Percentiles rank a stretch among this genome's conserved stretches.
These are phyloP conservation scores for Linderniella brevidens DNA, from an alignment of 257 asterid species.

Conservation along the genomic window DNA sequence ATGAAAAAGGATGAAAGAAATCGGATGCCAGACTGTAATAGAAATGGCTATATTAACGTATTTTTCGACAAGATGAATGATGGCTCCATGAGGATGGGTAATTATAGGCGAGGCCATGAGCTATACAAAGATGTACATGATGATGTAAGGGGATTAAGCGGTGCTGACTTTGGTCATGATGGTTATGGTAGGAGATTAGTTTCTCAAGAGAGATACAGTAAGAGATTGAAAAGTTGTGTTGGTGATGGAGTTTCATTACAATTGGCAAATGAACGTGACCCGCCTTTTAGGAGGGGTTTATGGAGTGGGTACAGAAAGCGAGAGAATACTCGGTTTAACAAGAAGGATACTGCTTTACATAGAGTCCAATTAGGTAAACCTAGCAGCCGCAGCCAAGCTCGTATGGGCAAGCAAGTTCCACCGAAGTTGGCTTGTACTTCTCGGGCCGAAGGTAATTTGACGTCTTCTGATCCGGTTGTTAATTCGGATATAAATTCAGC, in stretches of 20 bases:
- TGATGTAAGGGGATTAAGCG: slow-evolving; percentile 14
- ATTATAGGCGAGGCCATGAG: too few relatives aligned
- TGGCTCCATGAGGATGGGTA: too few relatives aligned
- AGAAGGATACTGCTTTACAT: slow-evolving; percentile 25
- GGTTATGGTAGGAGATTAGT: not conserved
- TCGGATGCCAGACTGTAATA: too few relatives aligned
- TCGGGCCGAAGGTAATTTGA: slow-evolving; percentile 55
- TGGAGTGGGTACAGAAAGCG: slow-evolving; percentile 20
- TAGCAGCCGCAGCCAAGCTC: slow-evolving; percentile 20
- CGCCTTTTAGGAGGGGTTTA: slow-evolving; percentile 28
- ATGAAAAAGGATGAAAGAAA: too few relatives aligned
- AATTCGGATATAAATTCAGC: slow-evolving; percentile 13
- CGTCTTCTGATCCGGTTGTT: slow-evolving; percentile 24
- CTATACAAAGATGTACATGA: too few relatives aligned
- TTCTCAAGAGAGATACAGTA: too few relatives aligned
- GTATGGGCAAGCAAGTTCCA: slow-evolving; percentile 13
- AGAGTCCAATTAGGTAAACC: slow-evolving; percentile 37
- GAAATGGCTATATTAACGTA: too few relatives aligned
- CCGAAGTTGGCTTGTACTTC: slow-evolving; percentile 40
- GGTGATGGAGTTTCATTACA: slow-evolving; percentile 15
- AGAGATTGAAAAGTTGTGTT: slow-evolving; percentile 5
- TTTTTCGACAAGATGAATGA: too few relatives aligned
- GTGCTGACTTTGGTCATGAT: slow-evolving; percentile 4
- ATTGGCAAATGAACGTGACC: slow-evolving; percentile 12
- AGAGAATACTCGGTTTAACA: slow-evolving; percentile 20